A percentile compares a stretch with the other conserved stretches of the same genome.
phyloP scores from a whole-genome alignment of 2,329 filamentous ascomycete species.

The Fusarium sp. region DNA sequence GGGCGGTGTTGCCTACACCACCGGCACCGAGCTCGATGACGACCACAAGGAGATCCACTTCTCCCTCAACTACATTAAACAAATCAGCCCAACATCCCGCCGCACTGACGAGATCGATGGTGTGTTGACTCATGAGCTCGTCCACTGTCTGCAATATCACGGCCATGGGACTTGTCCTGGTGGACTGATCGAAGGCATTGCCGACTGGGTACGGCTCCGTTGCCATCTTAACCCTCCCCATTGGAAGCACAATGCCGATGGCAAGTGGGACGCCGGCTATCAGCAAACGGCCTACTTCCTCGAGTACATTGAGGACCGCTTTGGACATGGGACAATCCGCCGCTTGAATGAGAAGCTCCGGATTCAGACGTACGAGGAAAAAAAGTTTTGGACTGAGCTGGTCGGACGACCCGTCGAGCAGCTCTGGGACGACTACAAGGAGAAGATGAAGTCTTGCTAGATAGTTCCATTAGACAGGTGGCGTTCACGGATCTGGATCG shows the following conservation, averaged over 20 bases:
- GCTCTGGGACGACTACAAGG: constrained; percentile 80
- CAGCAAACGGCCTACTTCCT: constrained; percentile 93
- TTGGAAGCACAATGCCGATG: constrained; percentile 73
- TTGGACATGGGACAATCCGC: constrained; percentile 69
- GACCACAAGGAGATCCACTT: constrained; percentile 97
- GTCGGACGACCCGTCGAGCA: constrained; percentile 74
- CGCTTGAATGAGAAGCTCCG: constrained; percentile 77
- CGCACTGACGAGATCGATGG: constrained; percentile 77
- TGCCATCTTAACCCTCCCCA: constrained; percentile 82
- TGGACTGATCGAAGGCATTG: constrained; percentile 90
- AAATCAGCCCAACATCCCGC: constrained; percentile 56
- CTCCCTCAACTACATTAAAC: constrained; percentile 78
- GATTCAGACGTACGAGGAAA: constrained; percentile 71
- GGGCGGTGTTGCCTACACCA: constrained; percentile 90
- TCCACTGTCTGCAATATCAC: constrained; percentile 93
- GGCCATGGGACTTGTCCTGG: constrained; percentile 71
- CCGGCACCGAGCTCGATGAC: constrained; percentile 78
- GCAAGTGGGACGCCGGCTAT: constrained; percentile 89
- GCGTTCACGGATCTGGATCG: not conserved
- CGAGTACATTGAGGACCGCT: constrained; percentile 81
- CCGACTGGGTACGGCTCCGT: constrained; percentile 89
- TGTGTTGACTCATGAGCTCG: constrained; percentile 90
- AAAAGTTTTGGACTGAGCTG: constrained; percentile 75
- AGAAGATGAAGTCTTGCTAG: constrained; percentile 40
- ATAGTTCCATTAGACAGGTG: constrained; percentile 1